Evolutionary conservation across 495 filamentous ascomycete genomes (phyloP), one percentile per base, ranked within the genome.

Genomic region (Aspergillus ostianus): DNA sequence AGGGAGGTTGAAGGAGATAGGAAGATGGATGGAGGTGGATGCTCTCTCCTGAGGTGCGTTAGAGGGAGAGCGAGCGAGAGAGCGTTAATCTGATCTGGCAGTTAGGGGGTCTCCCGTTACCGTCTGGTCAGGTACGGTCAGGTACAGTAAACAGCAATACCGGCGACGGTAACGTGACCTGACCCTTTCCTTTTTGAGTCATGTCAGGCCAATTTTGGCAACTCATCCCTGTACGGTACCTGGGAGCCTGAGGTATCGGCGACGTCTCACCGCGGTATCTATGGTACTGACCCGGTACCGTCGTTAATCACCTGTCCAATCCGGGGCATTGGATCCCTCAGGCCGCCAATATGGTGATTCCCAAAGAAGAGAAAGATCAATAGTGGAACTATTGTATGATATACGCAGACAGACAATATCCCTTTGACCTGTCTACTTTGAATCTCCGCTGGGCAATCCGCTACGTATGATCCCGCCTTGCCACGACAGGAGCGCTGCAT

Each of bases 41-140:
- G 64, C 66, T 50, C 56, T 65, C 64, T 71, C 64, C 66, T 73
- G 65, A 72, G 66, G 62, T 63, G n/a, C 20, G 54, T 56, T 56
- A 47, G 48, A 58, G 29, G 12, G 45, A 30, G 30, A 58, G 45
- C 18, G 50, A 59, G 27, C 20, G 56, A 65, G 59, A 27, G 59
- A 58, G 12, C 21, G 41, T 30, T n/a, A 52, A 20, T 21, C 50
- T 57, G 47, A 47, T 57, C 27, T 44, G 60, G 57, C 60, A 57
- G 58, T 66, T 63, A 58, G 57, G 60, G 60, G 58, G 60, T 32
- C 29, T 32, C 29, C 29, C 7, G 29, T 10, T 32, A 10, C 29
- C 29, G 29, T 32, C 6, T 32, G 7, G 29, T 32, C 23, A 26
- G 2, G 23, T 26, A 26, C 4, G 23, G 23, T 26, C 23, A 26